Percentiles rank a stretch among this genome's conserved stretches.
These are phyloP conservation scores for Yarrowia bubula DNA, from an alignment of 805 yeast species.

Conservation along the genomic window DNA sequence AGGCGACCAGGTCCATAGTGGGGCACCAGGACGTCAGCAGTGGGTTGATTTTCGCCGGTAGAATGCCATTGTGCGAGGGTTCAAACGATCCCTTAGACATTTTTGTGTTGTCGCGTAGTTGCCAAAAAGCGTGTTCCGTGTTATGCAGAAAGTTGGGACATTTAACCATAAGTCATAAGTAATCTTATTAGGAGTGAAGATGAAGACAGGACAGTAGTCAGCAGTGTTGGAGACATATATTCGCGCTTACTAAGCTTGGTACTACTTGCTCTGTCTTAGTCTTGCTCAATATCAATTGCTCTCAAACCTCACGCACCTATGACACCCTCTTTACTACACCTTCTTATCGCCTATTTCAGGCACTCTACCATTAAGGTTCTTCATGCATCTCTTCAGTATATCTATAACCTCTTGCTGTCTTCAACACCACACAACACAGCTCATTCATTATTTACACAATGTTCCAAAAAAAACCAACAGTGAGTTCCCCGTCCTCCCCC, in stretches of 20 bases:
- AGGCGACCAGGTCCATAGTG: constrained; percentile 51
- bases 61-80: constrained; percentile 28
- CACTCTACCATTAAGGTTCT: background rate
- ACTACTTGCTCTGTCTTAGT: no score
- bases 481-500: constrained; percentile 30
- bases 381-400: background rate
- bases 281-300: background rate
- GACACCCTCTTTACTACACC: background rate
- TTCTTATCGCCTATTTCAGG: background rate
- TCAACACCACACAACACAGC: background rate
- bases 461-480: constrained; percentile 46
- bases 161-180: no score
- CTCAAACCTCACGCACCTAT: background rate
- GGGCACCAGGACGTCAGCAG: constrained; percentile 47
- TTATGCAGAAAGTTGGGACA: no score
- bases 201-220: no score
- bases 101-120: background rate
- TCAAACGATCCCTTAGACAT: background rate
- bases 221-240: no score
- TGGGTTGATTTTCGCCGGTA: constrained; percentile 30
- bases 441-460: background rate
- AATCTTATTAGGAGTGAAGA: no score
- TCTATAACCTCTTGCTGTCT: background rate
- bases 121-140: background rate
- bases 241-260: no score